Evolutionary conservation across 305 asterid species (phyloP), one percentile per base, ranked within the genome.

Genomic region (Solanum hybrid): DNA sequence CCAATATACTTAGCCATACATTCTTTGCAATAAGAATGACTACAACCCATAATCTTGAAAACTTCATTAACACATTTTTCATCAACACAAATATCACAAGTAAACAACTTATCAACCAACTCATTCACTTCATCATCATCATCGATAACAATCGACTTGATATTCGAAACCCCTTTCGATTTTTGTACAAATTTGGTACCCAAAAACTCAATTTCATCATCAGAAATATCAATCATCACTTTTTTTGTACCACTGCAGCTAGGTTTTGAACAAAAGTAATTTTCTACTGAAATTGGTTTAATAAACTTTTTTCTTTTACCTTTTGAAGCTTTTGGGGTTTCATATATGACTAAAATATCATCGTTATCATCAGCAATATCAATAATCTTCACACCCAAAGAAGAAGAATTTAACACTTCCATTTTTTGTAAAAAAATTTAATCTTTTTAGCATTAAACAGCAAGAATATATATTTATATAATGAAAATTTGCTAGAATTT

Each of bases 61-160:
- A 89, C 27, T 13, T 90, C 91, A 75, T 6, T 56, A 4, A 7
- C 10, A 0, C 92, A 92, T 90, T 93, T 96, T 26, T 93, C 94
- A 66, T 95, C 95, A 10, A 91, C 92, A 86, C 98, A 96, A 86
- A 96, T 95, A 90, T 92, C 94, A 91, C 98, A 95, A 34, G 64
- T 60, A 76, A 93, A 94, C n/a, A 78, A 86, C 7, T 32, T 31
- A 32, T 31, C 81, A 32, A 32, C 40, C 38, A 56, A 15, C n/a
- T 19, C 71, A 60, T 60, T 60, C 2, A 60, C 71, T 1, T 60
- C 71, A 56, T 5, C 56, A 42, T 51, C 64, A 51, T 60, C 71
- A 60, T 60, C 71, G 12, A 60, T 19, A 60, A 60, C 71, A 60
- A 19, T 60, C 29, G n/a, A 27, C 32, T 13, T 40, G 26, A 19